These are phyloP conservation scores for Ceratobasidium sp. DNA, from an alignment of 1,284 basidiomycete genomes.

Conservation along the genomic window DNA sequence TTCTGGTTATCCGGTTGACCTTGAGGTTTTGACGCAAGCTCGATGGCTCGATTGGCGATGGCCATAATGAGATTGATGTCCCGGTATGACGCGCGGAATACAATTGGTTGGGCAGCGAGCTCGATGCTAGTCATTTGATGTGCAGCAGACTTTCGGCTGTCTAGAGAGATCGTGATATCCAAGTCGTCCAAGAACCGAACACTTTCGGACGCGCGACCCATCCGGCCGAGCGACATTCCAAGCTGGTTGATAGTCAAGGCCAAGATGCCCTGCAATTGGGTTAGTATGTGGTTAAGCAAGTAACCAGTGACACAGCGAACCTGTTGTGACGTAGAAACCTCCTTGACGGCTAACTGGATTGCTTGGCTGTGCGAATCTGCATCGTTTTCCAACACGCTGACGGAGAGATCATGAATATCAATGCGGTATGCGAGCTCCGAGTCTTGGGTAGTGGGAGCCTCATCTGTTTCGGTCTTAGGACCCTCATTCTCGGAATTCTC, in stretches of 20 bases:
- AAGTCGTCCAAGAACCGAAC: constrained; percentile 94
- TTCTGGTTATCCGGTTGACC: constrained; percentile 27
- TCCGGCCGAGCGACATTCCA: constrained; percentile 92
- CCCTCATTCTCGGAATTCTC: constrained; percentile 33
- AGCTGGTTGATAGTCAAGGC: constrained; percentile 83
- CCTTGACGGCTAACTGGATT: constrained; percentile 83
- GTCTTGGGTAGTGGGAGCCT: constrained; percentile 51
- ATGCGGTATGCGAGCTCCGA: constrained; percentile 67
- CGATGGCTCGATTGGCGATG: constrained; percentile 88
- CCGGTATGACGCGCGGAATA: constrained; percentile 90
- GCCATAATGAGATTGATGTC: constrained; percentile 91
- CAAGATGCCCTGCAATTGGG: constrained; percentile 67
- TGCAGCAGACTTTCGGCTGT: constrained; percentile 74
- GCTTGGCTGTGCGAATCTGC: constrained; percentile 81
- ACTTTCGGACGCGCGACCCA: constrained; percentile 84
- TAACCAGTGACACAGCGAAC: constrained; percentile 53
- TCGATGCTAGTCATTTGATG: constrained; percentile 88
- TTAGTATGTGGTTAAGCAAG: constrained; percentile 7
- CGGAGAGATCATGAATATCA: constrained; percentile 90
- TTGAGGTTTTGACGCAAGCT: constrained; percentile 59
- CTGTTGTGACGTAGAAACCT: constrained; percentile 92
- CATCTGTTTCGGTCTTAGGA: constrained; percentile 42
- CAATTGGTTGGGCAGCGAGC: constrained; percentile 75
- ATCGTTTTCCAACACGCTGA: constrained; percentile 90
- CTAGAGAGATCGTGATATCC: constrained; percentile 86